Base-by-base conservation (phyloP, 1,139 yeast genomes). In the Hemisphaericaspora subhashii region DNA sequence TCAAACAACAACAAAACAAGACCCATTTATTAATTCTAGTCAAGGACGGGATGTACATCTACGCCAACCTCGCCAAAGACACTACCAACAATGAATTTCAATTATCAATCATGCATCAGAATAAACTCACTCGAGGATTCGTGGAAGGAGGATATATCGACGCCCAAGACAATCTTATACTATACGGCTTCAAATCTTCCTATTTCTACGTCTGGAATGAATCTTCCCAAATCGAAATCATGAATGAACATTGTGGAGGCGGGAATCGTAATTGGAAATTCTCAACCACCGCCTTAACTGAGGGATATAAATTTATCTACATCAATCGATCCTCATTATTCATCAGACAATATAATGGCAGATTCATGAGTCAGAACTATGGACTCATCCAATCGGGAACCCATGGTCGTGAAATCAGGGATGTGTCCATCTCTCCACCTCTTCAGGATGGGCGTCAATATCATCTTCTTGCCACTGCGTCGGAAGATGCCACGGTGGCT, bases 351-450 rank as follows among this genome's bases (percentile, higher is more conserved):
- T 51, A 58, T 40, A 41, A 45, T 23, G 50, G 53, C 36, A 43
- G 61, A 27, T 58, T 64, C 40, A 30, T 33, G 4, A 45, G 40
- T 2, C 31, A 43, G 1, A 40, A 47, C 7, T 48, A 53, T 39
- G 74, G 74, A 0, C 43, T 69, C 8, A 49, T 71, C 3, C 54
- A 58, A 36, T 62, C 69, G 9, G 97, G 97, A 0, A 74, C 89
- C 0, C 98, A 92, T 59, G 98, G 98, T 0, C 74, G 98, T 47
- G 98, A 92, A 58, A 78, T 85, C 11, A 69, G 95, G 53, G 84
- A 77, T 46, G 66, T 84, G n/a, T 65, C 83, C 0, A 64, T 80
- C n/a, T 66, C 74, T 17, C 58, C 67, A 3, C 41, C 36, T 2
- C 41, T 47, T 13, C 28, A 28, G 0, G 52, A 53, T 43, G 60